A percentile compares a stretch with the other conserved stretches of the same genome.
Evolutionary conservation across 1,139 yeast genomes (phyloP).

Genomic region (Yarrowia galli): DNA sequence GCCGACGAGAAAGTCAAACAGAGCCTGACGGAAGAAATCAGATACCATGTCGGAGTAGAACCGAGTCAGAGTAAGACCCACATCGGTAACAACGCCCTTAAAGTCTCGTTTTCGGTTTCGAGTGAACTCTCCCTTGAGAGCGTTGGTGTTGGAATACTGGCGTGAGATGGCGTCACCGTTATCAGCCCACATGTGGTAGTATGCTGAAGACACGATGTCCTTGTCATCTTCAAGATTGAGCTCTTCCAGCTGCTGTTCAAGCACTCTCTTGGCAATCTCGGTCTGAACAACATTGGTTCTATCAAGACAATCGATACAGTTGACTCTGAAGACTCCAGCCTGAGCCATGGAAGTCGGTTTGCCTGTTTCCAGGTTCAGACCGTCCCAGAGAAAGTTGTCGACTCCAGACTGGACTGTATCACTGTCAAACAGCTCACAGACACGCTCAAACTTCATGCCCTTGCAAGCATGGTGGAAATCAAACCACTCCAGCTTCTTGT

Average conservation of each 20-base stretch:
- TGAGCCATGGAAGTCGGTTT: conserved; percentile 44
- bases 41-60: conserved; percentile 54
- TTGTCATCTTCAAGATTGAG: conserved; percentile 43
- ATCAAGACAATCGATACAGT: conserved; percentile 56
- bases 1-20: conserved; percentile 54
- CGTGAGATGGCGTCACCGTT: conserved; percentile 57
- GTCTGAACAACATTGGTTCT: conserved; percentile 55
- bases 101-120: conserved; percentile 54
- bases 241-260: conserved; percentile 44
- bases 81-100: conserved; percentile 54
- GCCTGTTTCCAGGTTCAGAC: conserved; percentile 40
- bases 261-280: conserved; percentile 48
- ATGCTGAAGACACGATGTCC: conserved; percentile 44
- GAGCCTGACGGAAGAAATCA: conserved; percentile 55
- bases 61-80: conserved; percentile 53
- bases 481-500: conserved; percentile 53
- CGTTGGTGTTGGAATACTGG: conserved; percentile 56
- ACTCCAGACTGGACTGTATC: conserved; percentile 44
- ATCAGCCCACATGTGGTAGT: conserved; percentile 55
- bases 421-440: conserved; percentile 48
- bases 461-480: conserved; percentile 55
- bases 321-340: conserved; percentile 53
- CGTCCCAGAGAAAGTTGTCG: conserved; percentile 50
- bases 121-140: conserved; percentile 57
- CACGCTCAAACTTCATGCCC: conserved; percentile 54